A percentile compares a stretch with the other conserved stretches of the same genome.
Evolutionary conservation across 495 filamentous ascomycete species (phyloP).

Genomic region (Apodospora peruviana): DNA sequence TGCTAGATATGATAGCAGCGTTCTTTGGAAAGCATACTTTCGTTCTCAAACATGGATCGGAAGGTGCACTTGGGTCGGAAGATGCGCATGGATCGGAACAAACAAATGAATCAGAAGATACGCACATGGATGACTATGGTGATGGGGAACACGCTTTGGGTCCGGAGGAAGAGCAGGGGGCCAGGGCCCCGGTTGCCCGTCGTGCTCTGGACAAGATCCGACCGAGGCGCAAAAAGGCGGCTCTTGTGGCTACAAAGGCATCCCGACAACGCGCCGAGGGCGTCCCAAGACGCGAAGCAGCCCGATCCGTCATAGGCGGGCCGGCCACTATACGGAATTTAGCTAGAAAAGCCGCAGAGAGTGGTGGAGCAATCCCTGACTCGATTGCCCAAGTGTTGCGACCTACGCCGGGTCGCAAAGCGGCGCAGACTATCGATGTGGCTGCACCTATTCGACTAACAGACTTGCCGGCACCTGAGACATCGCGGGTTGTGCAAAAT

Average conservation of each 20-base stretch:
- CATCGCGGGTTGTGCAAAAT: not conserved
- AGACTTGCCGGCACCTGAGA: too few relatives aligned
- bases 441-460: too few relatives aligned
- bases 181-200: constrained; percentile 1
- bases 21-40: constrained; percentile 9
- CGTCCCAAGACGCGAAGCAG: constrained; percentile 6
- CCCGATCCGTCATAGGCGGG: constrained; percentile 6
- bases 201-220: constrained; percentile 7
- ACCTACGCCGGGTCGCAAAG: not conserved
- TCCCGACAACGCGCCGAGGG: constrained; percentile 5
- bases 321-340: not conserved
- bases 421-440: not conserved
- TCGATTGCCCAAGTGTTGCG: not conserved
- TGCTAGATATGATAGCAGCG: constrained; percentile 9
- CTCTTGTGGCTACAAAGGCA: constrained; percentile 2
- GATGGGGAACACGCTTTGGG: constrained; percentile 1
- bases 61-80: not conserved
- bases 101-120: not conserved
- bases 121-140: not conserved
- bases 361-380: not conserved
- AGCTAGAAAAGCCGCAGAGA: constrained; percentile 2
- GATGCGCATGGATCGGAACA: not conserved
- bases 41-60: constrained; percentile 2
- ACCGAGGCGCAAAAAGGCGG: constrained; percentile 2
- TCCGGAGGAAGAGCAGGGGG: not conserved